These are phyloP conservation scores for Curvularia eragrostidis DNA, from an alignment of 2,329 filamentous ascomycete genomes.

Conservation along the genomic window DNA sequence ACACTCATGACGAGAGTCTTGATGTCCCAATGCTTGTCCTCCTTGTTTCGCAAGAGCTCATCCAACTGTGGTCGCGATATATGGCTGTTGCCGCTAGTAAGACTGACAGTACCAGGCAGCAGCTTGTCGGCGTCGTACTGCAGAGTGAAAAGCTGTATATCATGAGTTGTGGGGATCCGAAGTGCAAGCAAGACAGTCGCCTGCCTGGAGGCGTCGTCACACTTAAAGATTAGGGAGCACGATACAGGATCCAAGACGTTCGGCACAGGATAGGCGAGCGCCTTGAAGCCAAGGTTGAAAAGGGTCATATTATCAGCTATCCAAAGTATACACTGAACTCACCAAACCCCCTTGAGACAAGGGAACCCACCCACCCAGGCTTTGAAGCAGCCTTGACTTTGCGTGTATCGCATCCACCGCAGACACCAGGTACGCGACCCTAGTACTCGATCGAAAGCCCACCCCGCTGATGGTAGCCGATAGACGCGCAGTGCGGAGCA, in stretches of 20 bases:
- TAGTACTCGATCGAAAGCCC: slow-evolving; percentile 13
- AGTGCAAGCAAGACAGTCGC: slow-evolving; percentile 16
- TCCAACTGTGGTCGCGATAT: slow-evolving; percentile 9
- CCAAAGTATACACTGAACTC: slow-evolving; percentile 8
- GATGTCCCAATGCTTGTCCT: slow-evolving; percentile 15
- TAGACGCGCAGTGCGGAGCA: slow-evolving; percentile 12
- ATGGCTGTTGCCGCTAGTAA: slow-evolving; percentile 9
- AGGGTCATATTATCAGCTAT: slow-evolving; percentile 20
- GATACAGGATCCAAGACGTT: slow-evolving; percentile 10
- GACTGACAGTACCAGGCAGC: slow-evolving; percentile 4
- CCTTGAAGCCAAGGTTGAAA: slow-evolving; percentile 15
- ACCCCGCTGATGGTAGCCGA: slow-evolving; percentile 20
- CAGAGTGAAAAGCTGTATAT: slow-evolving; percentile 10
- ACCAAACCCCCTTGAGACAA: slow-evolving; percentile 20
- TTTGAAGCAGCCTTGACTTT: slow-evolving; percentile 24
- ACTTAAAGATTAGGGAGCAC: slow-evolving; percentile 18
- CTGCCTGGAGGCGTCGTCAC: slow-evolving; percentile 12
- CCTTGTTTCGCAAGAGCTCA: slow-evolving; percentile 10
- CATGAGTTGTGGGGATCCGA: slow-evolving; percentile 8
- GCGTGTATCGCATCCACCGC: slow-evolving; percentile 10
- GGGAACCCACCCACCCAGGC: slow-evolving; percentile 23
- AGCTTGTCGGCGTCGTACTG: slow-evolving; percentile 18
- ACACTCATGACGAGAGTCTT: slow-evolving; percentile 13
- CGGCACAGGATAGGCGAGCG: slow-evolving; percentile 17
- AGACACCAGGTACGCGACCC: slow-evolving; percentile 17